Base-by-base conservation (phyloP, 116 monocot genomes). In the Dioscorea cayenensis region DNA sequence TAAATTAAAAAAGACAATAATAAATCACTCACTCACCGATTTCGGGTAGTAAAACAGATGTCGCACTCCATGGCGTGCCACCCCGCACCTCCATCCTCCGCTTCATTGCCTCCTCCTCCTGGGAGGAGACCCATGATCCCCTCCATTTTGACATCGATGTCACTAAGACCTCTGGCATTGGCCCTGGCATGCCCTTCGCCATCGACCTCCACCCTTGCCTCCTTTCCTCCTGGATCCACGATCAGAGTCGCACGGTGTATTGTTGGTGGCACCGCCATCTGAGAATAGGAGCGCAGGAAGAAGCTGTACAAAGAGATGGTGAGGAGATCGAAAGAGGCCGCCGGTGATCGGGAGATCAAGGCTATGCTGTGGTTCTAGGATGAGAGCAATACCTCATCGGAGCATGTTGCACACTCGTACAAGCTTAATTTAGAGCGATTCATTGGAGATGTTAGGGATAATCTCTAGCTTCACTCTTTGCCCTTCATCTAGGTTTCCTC, bases 341-440 rank as follows among this genome's bases (percentile, higher is more conserved):
- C 28, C 3, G 73, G 22, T 2, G 81, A 74, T 1, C 81, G 77
- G 7, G 82, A 77, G 79, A 65, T 90, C 70, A 66, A 63, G 74
- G 86, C 84, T 13, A 76, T 92, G 70, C 69, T 89, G 36, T 92
- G 92, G 92, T 92, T 82, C 74, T 89, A 92, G 65, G 89, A 89
- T 65, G 89, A 92, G 84, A 92, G 92, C 76, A 89, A 92, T 60
- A 64, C 89, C 0, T 25, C 28, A 6, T 72, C 80, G 4, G 61
- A 66, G 2, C 70, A 80, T 16, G 64, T 37, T 6, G 76, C 89
- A 0, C 61, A 51, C 14, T 67, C 64, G 22, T 92, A 89, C 60
- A 49, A 36, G 19, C 69, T 7, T 0, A 86, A 72, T 11, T 77
- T 88, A 82, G 80, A 92, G 81, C 77, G n/a, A 74, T 60, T 92